Conservation (phyloP, 148 eudicot genomes). For the Linanthus parryae region DNA sequence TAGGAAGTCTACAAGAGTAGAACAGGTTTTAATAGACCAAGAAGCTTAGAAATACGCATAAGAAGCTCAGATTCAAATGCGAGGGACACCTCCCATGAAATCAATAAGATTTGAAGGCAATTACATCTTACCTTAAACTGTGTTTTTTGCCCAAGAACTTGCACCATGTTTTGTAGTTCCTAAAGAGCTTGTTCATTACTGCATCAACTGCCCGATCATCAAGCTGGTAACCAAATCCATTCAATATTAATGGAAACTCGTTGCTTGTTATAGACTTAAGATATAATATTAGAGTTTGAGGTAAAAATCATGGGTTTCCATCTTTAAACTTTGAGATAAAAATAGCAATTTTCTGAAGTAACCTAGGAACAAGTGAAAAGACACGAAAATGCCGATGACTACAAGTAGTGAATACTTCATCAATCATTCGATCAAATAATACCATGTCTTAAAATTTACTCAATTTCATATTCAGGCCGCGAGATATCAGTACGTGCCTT, state of each 20-base stretch:
- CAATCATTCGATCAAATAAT: not conserved
- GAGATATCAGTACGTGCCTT: constrained; percentile 34
- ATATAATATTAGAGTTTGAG: too few relatives aligned
- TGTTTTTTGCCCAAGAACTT: constrained; percentile 87
- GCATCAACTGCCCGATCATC: constrained; percentile 88
- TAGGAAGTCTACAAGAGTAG: constrained; percentile 55
- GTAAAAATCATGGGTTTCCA: too few relatives aligned
- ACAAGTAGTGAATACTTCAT: too few relatives aligned
- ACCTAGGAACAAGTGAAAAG: too few relatives aligned
- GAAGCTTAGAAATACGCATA: not conserved
- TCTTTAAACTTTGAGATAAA: too few relatives aligned
- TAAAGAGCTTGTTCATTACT: constrained; percentile 83
- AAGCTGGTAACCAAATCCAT: too few relatives aligned
- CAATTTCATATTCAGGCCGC: not conserved
- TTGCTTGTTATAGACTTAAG: too few relatives aligned
- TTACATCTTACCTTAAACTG: constrained; percentile 59
- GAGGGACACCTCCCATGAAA: too few relatives aligned
- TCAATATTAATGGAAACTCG: too few relatives aligned
- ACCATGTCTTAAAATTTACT: not conserved
- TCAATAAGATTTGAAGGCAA: not conserved
- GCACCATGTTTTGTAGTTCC: constrained; percentile 97
- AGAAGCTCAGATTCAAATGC: not conserved
- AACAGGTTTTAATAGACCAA: not conserved
- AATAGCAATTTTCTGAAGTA: too few relatives aligned
- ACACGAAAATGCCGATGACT: too few relatives aligned